Percentiles rank a stretch among this genome's conserved stretches.
phyloP scores from a whole-genome alignment of 2,329 filamentous ascomycete species.

The Colletotrichum sp. region DNA sequence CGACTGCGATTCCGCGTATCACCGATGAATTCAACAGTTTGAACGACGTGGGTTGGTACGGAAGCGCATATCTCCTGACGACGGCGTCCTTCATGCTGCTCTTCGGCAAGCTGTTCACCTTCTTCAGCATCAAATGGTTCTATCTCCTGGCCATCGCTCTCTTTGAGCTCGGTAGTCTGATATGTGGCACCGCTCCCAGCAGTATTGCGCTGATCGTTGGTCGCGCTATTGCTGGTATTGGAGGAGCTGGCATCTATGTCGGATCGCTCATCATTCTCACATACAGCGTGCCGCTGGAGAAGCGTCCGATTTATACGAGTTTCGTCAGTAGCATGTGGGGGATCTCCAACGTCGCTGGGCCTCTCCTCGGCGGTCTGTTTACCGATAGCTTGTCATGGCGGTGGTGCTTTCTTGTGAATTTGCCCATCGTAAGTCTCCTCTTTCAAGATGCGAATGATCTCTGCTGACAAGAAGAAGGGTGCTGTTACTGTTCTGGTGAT shows the following conservation, averaged over 20 bases:
- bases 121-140: conserved; percentile 47
- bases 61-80: conserved; percentile 47
- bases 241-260: conserved; percentile 51
- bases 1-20: conserved; percentile 49
- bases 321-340: conserved; percentile 50
- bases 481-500: conserved; percentile 37
- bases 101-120: conserved; percentile 49
- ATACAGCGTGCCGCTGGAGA: conserved; percentile 37
- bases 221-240: conserved; percentile 40
- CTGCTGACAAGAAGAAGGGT: conserved; percentile 28
- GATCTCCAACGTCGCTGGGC: conserved; percentile 43
- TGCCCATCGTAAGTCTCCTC: conserved; percentile 36
- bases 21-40: conserved; percentile 48
- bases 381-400: conserved; percentile 41
- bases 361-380: conserved; percentile 39
- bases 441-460: neutral
- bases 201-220: conserved; percentile 39
- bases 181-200: conserved; percentile 40
- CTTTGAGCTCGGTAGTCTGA: conserved; percentile 48
- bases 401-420: conserved; percentile 47
- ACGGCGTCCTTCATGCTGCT: conserved; percentile 43
- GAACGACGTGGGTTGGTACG: conserved; percentile 57
- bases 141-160: conserved; percentile 42
- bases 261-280: conserved; percentile 48
- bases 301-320: conserved; percentile 41